Percentiles rank a stretch among this genome's conserved stretches.
Evolutionary conservation across 1,284 basidiomycete genomes (phyloP).

Genomic region (Exobasidium rhododendri): DNA sequence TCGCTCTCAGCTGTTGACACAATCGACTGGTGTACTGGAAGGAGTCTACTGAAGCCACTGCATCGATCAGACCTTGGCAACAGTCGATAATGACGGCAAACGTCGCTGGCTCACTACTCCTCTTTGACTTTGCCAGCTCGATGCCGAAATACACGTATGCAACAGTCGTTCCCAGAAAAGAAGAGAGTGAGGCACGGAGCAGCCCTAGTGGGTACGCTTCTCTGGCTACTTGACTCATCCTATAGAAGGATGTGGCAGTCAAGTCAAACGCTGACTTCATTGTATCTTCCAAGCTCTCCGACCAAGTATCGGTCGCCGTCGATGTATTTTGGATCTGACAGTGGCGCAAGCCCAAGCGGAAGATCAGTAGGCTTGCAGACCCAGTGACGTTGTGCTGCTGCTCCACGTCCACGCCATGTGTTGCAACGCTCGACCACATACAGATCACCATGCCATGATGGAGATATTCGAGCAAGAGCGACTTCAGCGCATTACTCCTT

Average conservation of each 20-base stretch:
- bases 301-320: neutral
- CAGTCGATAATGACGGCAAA: neutral
- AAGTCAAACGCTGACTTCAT: neutral
- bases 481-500: neutral
- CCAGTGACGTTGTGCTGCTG: neutral
- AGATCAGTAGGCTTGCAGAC: neutral
- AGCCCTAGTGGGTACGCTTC: neutral
- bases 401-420: neutral
- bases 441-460: neutral
- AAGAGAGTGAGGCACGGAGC: neutral
- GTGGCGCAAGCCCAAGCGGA: neutral
- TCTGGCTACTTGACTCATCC: neutral
- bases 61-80: neutral
- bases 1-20: neutral
- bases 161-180: neutral
- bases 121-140: neutral
- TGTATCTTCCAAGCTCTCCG: neutral
- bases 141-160: conserved; percentile 1
- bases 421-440: neutral
- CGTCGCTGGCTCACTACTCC: neutral
- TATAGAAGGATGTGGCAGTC: neutral
- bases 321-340: too few species aligned
- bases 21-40: neutral
- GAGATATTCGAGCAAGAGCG: neutral
- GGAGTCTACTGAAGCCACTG: neutral